phyloP scores from a whole-genome alignment of 1,284 basidiomycete species.

The Cutaneotrichosporon arboriforme region DNA sequence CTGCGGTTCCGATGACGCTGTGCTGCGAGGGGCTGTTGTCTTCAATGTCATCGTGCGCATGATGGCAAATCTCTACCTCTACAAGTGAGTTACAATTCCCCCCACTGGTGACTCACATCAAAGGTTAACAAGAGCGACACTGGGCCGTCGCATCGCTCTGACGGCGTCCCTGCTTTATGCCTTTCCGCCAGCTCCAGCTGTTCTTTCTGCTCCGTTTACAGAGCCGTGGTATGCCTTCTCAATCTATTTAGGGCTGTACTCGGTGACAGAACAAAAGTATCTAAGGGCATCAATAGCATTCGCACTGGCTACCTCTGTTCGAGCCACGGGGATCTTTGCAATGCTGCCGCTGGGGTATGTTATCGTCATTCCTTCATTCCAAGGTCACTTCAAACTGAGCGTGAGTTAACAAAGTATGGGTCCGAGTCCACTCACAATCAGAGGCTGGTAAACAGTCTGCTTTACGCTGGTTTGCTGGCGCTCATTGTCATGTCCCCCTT shows the following conservation, averaged over 20 bases:
- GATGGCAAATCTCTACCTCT: constrained; percentile 55
- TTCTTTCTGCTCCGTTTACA: constrained; percentile 66
- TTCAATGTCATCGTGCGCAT: constrained; percentile 33
- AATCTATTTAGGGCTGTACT: constrained; percentile 62
- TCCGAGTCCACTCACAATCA: too few relatives aligned
- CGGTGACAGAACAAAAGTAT: constrained; percentile 49
- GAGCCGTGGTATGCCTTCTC: constrained; percentile 80
- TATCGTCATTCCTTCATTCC: background rate
- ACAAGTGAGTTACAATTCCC: too few relatives aligned
- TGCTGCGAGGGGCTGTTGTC: constrained; percentile 29
- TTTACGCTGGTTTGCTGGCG: constrained; percentile 33
- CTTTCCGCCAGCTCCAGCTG: constrained; percentile 72
- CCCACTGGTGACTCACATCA: too few relatives aligned
- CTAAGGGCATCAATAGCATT: constrained; percentile 57
- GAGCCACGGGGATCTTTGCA: constrained; percentile 73
- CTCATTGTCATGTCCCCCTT: constrained; percentile 60
- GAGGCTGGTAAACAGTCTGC: too few relatives aligned
- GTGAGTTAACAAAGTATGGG: too few relatives aligned
- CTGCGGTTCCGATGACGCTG: constrained; percentile 9
- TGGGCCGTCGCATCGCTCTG: constrained; percentile 55
- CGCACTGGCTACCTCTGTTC: constrained; percentile 60
- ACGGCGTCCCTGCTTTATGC: constrained; percentile 65
- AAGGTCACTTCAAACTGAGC: too few relatives aligned
- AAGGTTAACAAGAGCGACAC: constrained; percentile 31
- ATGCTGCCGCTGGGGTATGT: background rate